Evolutionary conservation across 352 stramenopile species (phyloP).

Genomic region (Phytophthora chlamydospora): DNA sequence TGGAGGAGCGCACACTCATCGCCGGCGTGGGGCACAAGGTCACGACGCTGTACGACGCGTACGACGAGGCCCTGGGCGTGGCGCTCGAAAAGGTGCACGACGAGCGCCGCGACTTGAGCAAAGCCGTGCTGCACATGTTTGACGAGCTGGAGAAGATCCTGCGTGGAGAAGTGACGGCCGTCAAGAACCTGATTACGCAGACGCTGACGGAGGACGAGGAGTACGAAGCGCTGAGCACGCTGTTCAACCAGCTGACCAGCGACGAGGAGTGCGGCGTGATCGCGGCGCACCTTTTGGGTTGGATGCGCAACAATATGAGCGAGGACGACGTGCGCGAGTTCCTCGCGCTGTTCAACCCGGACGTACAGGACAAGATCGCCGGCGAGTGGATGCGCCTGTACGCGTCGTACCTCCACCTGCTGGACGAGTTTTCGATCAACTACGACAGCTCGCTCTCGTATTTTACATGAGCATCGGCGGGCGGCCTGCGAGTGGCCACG

Average conservation of each 20-base stretch:
- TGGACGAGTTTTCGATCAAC: conserved; percentile 73
- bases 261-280: conserved; percentile 59
- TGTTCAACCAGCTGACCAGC: conserved; percentile 66
- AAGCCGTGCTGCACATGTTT: conserved; percentile 53
- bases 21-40: conserved; percentile 65
- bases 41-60: conserved; percentile 64
- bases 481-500: not conserved
- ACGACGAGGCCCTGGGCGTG: conserved; percentile 52
- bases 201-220: conserved; percentile 58
- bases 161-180: conserved; percentile 52
- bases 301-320: conserved; percentile 65
- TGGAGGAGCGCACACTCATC: conserved; percentile 66
- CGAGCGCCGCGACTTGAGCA: conserved; percentile 50
- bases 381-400: conserved; percentile 79
- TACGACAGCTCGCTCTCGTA: conserved; percentile 65
- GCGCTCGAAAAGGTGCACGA: conserved; percentile 61
- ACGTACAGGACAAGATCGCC: conserved; percentile 60
- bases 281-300: conserved; percentile 67
- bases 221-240: conserved; percentile 62
- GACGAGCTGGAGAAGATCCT: conserved; percentile 62
- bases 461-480: conserved; percentile 53
- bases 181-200: conserved; percentile 59
- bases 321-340: conserved; percentile 59
- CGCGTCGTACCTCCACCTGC: conserved; percentile 60
- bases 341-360: conserved; percentile 52